These are phyloP conservation scores for Canavalia gladiata DNA, from an alignment of 306 rosid genomes.

Conservation along the genomic window DNA sequence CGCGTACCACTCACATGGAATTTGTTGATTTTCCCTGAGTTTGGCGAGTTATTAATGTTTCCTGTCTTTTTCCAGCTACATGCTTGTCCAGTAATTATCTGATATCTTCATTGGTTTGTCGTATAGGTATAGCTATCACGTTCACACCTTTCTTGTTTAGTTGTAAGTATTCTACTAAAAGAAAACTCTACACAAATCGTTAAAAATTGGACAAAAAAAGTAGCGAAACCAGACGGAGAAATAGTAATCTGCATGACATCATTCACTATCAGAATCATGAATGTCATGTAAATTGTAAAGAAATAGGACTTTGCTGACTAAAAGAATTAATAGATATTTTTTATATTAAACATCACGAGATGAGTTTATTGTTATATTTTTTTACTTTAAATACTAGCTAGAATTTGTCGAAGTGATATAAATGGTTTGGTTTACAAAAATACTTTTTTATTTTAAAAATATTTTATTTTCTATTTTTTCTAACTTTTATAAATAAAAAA, in stretches of 20 bases:
- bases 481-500: too few relatives aligned
- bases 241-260: not conserved
- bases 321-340: too few relatives aligned
- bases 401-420: too few relatives aligned
- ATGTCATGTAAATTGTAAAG: not conserved
- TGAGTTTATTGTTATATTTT: too few relatives aligned
- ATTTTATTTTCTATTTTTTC: too few relatives aligned
- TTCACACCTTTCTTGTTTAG: slow-evolving; percentile 15
- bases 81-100: slow-evolving; percentile 19
- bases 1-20: slow-evolving; percentile 2
- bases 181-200: not conserved
- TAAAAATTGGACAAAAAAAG: not conserved
- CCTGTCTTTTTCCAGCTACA: slow-evolving; percentile 3
- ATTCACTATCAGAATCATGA: not conserved
- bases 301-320: not conserved
- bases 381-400: too few relatives aligned
- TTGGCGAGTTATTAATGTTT: slow-evolving; percentile 11
- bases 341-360: too few relatives aligned
- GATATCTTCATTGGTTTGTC: slow-evolving; percentile 1
- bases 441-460: too few relatives aligned
- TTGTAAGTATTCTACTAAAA: not conserved
- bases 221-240: not conserved
- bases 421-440: too few relatives aligned
- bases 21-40: not conserved
- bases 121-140: not conserved